Percentiles rank a stretch among this genome's conserved stretches.
These are phyloP conservation scores for Phytophthora melonis DNA, from an alignment of 352 stramenopile genomes.

Conservation along the genomic window DNA sequence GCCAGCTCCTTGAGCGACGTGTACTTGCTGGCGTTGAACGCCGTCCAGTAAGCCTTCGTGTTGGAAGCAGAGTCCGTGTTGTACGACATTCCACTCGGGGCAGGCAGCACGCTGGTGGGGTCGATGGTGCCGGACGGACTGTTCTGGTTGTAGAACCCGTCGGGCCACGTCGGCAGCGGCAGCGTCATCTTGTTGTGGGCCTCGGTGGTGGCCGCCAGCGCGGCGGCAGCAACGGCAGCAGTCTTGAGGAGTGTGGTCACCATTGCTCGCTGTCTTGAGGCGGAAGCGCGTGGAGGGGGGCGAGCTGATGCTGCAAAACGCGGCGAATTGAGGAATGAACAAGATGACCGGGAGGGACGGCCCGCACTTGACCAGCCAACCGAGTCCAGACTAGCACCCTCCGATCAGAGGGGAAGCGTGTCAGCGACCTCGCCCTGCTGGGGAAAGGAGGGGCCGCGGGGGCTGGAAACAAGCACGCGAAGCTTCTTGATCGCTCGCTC, in stretches of 20 bases:
- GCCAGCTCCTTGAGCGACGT: constrained; percentile 45
- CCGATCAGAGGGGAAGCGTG: constrained; percentile 13
- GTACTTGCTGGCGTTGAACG: constrained; percentile 50
- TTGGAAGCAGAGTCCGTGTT: constrained; percentile 39
- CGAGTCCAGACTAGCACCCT: constrained; percentile 1
- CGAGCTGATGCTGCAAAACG: constrained; percentile 12
- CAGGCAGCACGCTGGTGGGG: constrained; percentile 40
- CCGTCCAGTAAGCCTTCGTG: constrained; percentile 45
- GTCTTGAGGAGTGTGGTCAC: constrained; percentile 36
- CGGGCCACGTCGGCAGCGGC: constrained; percentile 50
- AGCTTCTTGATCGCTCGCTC: background rate
- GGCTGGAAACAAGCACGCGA: background rate
- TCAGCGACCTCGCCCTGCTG: background rate
- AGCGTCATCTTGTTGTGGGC: constrained; percentile 60
- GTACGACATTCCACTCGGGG: constrained; percentile 57
- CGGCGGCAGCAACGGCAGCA: constrained; percentile 23
- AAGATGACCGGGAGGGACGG: constrained; percentile 9
- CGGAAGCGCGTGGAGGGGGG: background rate
- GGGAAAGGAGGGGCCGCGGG: background rate
- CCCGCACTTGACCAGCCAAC: background rate
- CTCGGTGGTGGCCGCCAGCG: constrained; percentile 32
- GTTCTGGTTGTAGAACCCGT: constrained; percentile 48
- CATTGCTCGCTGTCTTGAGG: constrained; percentile 35
- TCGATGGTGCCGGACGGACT: constrained; percentile 55
- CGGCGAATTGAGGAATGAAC: constrained; percentile 42